Evolutionary conservation across 164 flowering plant genomes (phyloP).

Genomic region (Stephania cephalantha): DNA sequence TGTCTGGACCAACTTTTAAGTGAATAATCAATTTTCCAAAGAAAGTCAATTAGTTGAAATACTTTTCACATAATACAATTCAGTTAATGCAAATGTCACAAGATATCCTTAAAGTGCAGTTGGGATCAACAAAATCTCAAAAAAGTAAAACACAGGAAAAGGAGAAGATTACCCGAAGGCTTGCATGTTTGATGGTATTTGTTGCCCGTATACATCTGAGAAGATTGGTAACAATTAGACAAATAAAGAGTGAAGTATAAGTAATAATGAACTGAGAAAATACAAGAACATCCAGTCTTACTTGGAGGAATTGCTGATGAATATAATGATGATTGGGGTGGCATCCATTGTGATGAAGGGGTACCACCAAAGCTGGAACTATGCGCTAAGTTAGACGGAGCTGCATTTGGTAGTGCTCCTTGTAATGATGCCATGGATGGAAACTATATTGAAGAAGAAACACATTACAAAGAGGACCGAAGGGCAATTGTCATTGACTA

Average conservation of each 20-base stretch:
- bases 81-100: not conserved
- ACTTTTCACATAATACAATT: not conserved
- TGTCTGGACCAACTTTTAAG: not conserved
- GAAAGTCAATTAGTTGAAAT: not conserved
- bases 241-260: not conserved
- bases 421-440: slow-evolving; percentile 59
- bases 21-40: not conserved
- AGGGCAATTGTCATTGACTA: no score
- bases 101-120: not conserved
- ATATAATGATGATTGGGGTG: slow-evolving; percentile 32
- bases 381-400: slow-evolving; percentile 29
- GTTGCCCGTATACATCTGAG: slow-evolving; percentile 29
- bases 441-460: slow-evolving; percentile 40
- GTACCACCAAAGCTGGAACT: slow-evolving; percentile 38
- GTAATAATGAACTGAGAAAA: not conserved
- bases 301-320: slow-evolving; percentile 34
- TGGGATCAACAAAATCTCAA: not conserved
- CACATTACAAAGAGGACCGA: not conserved
- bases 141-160: not conserved
- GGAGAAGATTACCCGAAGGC: slow-evolving; percentile 18
- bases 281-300: slow-evolving; percentile 14
- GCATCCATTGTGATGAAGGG: slow-evolving; percentile 38
- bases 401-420: slow-evolving; percentile 44
- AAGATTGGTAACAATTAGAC: slow-evolving; percentile 1
- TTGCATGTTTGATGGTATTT: slow-evolving; percentile 14